Evolutionary conservation across 805 yeast species (phyloP), one percentile per base, ranked within the genome.

Genomic region (Yarrowia hollandica): DNA sequence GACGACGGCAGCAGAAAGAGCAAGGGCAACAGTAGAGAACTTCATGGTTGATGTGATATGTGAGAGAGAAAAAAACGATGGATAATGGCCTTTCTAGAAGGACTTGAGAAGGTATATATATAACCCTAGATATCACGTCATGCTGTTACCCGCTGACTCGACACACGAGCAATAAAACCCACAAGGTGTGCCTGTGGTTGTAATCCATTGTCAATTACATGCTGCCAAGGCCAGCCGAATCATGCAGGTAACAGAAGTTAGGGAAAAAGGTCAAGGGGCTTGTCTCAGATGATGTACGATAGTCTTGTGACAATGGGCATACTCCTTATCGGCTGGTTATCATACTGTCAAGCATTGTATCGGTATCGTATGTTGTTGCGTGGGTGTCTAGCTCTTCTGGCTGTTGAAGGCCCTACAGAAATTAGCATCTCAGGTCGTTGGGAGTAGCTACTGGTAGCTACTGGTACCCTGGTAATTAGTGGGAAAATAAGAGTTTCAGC

Each of bases 1-100:
- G 33, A 23, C 60, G n/a, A 25, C 22, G 35, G 34, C 38, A 14
- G 18, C 60, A 22, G 59, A 11, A 25, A 33, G 60, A 26, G 48
- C 48, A 21, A 33, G 34, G 34, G 58, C 46, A 37, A 50, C 28
- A 18, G 48, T 38, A 11, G 56, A 39, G 56, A 30, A 41, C 60
- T 56, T 56, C 60, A 39, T 56, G 16, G 16, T 30, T 16, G n/a
- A 16, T n/a, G n/a, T n/a, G n/a, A 11, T 4, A 18, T 14, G 33
- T 19, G 35, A 19, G 26, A n/a, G n/a, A n/a, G n/a, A n/a, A n/a
- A n/a, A n/a, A 21, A 23, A 25, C 19, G 31, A 28, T 15, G 9
- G 21, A n/a, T n/a, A 37, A 21, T 38, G 42, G 9, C n/a, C 10
- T 14, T 9, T 9, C n/a, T n/a, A 11, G 26, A 15, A 9, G 22